Evolutionary conservation across 2,329 filamentous ascomycete species (phyloP).

Genomic region (Metarhizium robertsii): DNA sequence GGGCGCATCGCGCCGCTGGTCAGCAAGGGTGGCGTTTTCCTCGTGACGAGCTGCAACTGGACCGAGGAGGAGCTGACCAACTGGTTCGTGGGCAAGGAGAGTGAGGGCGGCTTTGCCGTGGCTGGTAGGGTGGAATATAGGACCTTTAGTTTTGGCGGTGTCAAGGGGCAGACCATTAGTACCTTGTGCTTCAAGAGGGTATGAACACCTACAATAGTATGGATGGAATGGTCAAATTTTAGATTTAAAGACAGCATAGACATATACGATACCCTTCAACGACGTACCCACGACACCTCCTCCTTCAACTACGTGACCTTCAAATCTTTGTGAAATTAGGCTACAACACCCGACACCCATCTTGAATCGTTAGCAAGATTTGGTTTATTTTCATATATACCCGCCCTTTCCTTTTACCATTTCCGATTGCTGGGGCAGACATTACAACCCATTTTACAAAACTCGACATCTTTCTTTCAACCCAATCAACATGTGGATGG

Average conservation of each 20-base stretch:
- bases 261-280: neutral
- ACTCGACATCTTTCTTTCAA: neutral
- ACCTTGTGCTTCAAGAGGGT: conserved; percentile 66
- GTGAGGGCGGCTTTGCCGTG: conserved; percentile 40
- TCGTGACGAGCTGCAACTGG: conserved; percentile 98
- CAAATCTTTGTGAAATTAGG: neutral
- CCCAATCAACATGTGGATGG: neutral
- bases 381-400: neutral
- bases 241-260: neutral
- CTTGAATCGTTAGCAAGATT: neutral
- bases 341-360: neutral
- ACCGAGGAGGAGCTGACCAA: conserved; percentile 73
- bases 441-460: neutral
- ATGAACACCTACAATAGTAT: conserved; percentile 2
- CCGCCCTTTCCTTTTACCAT: neutral
- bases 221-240: neutral
- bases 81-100: conserved; percentile 55
- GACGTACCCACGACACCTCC: neutral
- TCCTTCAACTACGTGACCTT: neutral
- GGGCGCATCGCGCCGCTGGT: conserved; percentile 60
- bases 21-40: conserved; percentile 59
- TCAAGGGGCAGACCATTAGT: conserved; percentile 80
- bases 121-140: conserved; percentile 69
- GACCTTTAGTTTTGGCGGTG: conserved; percentile 81
- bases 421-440: neutral